These are phyloP conservation scores for Incumbomyces lentus DNA, from an alignment of 2,329 filamentous ascomycete genomes.

Conservation along the genomic window DNA sequence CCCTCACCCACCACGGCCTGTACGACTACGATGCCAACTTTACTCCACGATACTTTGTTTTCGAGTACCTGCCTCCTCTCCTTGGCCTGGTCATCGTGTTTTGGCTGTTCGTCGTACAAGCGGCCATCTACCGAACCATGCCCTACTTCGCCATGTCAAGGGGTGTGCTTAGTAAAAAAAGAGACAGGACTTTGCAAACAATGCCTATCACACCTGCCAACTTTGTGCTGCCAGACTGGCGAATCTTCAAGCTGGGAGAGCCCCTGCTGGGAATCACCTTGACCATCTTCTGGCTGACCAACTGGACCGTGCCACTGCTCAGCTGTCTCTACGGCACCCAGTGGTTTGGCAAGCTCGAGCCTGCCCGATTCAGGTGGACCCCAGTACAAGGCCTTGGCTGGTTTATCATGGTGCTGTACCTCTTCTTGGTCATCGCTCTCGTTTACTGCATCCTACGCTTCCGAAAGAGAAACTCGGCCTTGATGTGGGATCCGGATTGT, in stretches of 20 bases:
- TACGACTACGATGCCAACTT: conserved; percentile 59
- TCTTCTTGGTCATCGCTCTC: conserved; percentile 51
- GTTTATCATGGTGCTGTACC: conserved; percentile 65
- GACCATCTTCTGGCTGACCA: conserved; percentile 63
- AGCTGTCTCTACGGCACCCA: conserved; percentile 64
- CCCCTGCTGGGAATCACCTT: conserved; percentile 56
- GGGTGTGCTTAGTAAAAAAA: conserved; percentile 13
- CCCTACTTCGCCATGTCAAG: conserved; percentile 65
- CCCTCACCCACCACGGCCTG: conserved; percentile 52
- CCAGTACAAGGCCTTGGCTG: conserved; percentile 68
- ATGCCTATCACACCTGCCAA: conserved; percentile 50
- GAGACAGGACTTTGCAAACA: conserved; percentile 53
- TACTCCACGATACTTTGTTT: conserved; percentile 69
- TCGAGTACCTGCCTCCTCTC: conserved; percentile 73
- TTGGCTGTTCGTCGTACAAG: conserved; percentile 65
- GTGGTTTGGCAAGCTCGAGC: conserved; percentile 48
- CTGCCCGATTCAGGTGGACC: conserved; percentile 65
- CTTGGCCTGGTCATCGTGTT: conserved; percentile 61
- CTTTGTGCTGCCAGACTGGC: conserved; percentile 57
- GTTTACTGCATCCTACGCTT: conserved; percentile 55
- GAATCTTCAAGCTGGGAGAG: conserved; percentile 59
- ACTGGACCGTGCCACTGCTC: conserved; percentile 72
- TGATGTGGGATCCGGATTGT: conserved; percentile 76
- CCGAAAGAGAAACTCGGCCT: conserved; percentile 55
- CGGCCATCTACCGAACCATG: conserved; percentile 62